Percentiles rank a stretch among this genome's conserved stretches.
These are phyloP conservation scores for Rhodotorula sp. DNA, from an alignment of 1,284 basidiomycete species.

Conservation along the genomic window DNA sequence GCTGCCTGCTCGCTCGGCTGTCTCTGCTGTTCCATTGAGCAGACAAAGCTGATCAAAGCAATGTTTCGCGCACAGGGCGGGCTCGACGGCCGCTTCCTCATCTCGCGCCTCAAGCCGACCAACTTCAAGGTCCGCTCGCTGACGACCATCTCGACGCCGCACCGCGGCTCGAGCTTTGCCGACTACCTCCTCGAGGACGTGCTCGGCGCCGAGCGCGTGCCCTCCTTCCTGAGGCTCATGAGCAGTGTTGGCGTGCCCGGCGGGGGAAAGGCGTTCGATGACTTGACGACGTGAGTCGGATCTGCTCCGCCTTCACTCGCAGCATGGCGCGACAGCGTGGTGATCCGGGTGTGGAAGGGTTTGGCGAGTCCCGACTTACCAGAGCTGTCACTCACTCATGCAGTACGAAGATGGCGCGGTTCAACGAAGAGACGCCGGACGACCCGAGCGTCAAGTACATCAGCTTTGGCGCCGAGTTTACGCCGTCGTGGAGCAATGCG, in stretches of 20 bases:
- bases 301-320: background rate
- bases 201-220: conserved; percentile 60
- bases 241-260: conserved; percentile 77
- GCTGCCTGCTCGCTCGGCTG: conserved; percentile 22
- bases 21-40: too few relatives aligned
- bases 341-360: too few relatives aligned
- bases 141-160: conserved; percentile 89
- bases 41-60: background rate
- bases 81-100: conserved; percentile 84
- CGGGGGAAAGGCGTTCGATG: conserved; percentile 87
- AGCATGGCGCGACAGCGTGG: too few relatives aligned
- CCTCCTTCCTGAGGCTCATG: conserved; percentile 62
- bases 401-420: conserved; percentile 72
- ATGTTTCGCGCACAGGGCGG: conserved; percentile 67
- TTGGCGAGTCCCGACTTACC: background rate
- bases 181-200: conserved; percentile 84
- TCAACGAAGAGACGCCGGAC: conserved; percentile 83
- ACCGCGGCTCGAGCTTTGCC: conserved; percentile 89
- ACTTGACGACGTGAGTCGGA: conserved; percentile 63
- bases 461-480: conserved; percentile 87
- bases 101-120: conserved; percentile 52
- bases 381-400: background rate
- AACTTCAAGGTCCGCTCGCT: conserved; percentile 69
- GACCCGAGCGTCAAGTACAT: conserved; percentile 77
- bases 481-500: conserved; percentile 70